phyloP scores from a whole-genome alignment of 139 green algal species.

The Coelastrella sp. region DNA sequence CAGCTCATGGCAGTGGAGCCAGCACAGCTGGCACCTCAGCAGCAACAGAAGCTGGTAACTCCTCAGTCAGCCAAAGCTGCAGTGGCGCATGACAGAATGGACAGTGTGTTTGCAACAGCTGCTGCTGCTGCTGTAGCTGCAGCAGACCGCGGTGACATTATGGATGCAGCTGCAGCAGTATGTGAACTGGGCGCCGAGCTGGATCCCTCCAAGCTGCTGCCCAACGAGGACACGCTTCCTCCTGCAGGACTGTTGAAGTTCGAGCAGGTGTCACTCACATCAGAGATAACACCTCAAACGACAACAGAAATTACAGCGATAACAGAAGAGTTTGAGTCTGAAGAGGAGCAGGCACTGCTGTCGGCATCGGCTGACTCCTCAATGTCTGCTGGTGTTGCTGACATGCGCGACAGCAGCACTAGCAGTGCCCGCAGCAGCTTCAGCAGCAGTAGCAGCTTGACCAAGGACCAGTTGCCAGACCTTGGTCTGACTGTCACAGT shows the following conservation, averaged over 20 bases:
- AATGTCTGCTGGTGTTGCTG: too few species aligned
- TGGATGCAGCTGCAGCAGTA: not conserved
- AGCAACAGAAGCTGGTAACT: not conserved
- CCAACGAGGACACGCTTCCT: conserved; percentile 25
- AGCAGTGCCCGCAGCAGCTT: not conserved
- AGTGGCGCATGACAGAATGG: not conserved
- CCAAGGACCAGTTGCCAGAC: conserved; percentile 29
- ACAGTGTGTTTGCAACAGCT: conserved; percentile 28
- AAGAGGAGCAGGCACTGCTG: not conserved
- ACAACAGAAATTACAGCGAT: not conserved
- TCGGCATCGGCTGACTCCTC: not conserved
- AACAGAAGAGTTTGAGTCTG: not conserved
- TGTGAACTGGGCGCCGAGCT: not conserved
- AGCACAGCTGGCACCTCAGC: not conserved
- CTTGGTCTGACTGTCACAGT: conserved; percentile 33
- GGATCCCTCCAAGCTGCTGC: not conserved
- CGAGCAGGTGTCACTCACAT: not conserved
- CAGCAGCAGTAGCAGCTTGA: conserved; percentile 27
- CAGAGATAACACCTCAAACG: not conserved
- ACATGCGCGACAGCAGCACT: not conserved
- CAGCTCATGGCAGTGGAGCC: conserved; percentile 40
- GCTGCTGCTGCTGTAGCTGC: conserved; percentile 9
- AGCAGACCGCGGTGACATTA: not conserved
- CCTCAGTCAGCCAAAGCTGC: not conserved
- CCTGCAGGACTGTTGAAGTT: conserved; percentile 2